Evolutionary conservation across 2,329 filamentous ascomycete genomes (phyloP), one percentile per base, ranked within the genome.

Genomic region (Aspergillus brunneoviolaceus): DNA sequence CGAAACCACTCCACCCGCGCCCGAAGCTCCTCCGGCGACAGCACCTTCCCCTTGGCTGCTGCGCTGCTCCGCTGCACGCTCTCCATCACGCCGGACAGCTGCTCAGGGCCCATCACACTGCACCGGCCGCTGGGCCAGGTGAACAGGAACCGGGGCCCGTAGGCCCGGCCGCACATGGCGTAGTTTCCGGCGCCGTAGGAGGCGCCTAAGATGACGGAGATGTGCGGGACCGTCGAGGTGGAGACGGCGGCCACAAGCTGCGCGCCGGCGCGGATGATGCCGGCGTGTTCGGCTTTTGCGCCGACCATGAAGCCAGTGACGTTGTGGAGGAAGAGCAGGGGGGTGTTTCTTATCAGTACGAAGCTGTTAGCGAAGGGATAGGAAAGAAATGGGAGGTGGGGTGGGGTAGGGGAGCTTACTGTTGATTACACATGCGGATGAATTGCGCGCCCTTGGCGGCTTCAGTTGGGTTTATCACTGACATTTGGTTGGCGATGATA

Each of bases 231-330:
- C 2, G 71, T 74, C 4, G 77, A 80, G 56, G 73, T 77, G 60
- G 71, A 75, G 9, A 81, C 79, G 1, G 79, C 79, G 0, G 77
- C 77, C 12, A 81, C 78, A 5, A 81, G 69, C 60, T 80, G 79
- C 0, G 79, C 79, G 9, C 79, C 79, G 42, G 69, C 70, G 52
- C 80, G 80, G 65, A 81, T 80, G 61, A 81, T 79, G 4, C 72
- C 76, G 0, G 73, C 73, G 53, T 76, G 77, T 55, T 81, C 79
- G 4, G 79, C 76, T 59, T 79, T 78, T 5, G 74, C 64, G 3
- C 79, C 79, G 3, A 81, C 79, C 79, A 81, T 81, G 68, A 81
- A 81, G 1, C 79, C 79, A 0, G 79, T 81, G 0, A 81, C 78
- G 49, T 81, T 81, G 65, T 81, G 79, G 0, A 81, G 65, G 67